A percentile compares a stretch with the other conserved stretches of the same genome.
These are phyloP conservation scores for Fusarium incarnatum DNA, from an alignment of 2,329 filamentous ascomycete species.

Conservation along the genomic window DNA sequence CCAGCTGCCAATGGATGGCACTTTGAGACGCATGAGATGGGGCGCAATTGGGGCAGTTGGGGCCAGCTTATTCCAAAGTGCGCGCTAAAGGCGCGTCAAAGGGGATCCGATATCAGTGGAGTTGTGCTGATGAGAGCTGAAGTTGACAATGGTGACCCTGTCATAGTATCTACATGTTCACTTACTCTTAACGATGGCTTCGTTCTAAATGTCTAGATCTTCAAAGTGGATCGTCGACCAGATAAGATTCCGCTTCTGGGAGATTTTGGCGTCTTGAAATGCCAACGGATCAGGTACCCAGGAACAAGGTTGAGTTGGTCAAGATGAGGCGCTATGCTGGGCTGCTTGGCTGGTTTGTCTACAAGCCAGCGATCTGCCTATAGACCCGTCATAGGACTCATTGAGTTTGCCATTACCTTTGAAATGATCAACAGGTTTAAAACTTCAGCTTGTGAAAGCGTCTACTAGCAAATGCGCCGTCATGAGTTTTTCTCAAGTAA, in stretches of 20 bases:
- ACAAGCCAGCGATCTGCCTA: conserved; percentile 17
- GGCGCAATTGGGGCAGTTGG: conserved; percentile 34
- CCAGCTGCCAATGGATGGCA: conserved; percentile 17
- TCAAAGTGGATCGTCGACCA: background rate
- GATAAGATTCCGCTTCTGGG: conserved; percentile 11
- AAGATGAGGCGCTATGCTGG: conserved; percentile 43
- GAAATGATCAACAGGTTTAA: background rate
- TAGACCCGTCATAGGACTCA: conserved; percentile 7
- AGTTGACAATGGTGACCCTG: background rate
- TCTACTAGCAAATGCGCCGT: background rate
- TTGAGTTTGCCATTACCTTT: background rate
- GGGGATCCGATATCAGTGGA: conserved; percentile 23
- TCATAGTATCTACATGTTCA: background rate
- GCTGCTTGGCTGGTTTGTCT: conserved; percentile 17
- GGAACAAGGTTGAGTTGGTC: conserved; percentile 41
- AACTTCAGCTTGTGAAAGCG: background rate
- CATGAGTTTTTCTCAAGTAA: conserved; percentile 24
- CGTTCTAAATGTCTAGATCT: no score
- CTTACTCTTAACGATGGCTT: background rate
- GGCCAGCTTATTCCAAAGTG: conserved; percentile 35
- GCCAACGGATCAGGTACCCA: conserved; percentile 35
- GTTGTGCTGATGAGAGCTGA: conserved; percentile 8
- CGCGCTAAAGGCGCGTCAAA: conserved; percentile 42
- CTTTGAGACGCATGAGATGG: conserved; percentile 27
- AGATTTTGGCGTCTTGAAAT: conserved; percentile 13